Conservation (phyloP, 352 stramenopile species). For the Salisapilia sapeloensis region DNA sequence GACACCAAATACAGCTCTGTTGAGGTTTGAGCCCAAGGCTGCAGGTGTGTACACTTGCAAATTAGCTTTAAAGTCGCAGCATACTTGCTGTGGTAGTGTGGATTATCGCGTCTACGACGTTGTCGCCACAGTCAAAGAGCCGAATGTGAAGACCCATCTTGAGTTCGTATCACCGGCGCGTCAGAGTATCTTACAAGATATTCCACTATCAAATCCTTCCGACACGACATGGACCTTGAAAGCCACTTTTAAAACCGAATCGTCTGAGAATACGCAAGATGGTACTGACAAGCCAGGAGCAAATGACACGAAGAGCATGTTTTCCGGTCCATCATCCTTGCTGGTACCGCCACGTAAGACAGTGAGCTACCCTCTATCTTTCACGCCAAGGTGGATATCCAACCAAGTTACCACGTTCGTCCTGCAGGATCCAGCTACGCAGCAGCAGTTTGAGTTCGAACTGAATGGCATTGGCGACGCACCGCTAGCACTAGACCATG, state of each 20-base stretch:
- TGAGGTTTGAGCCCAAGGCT: conserved; percentile 62
- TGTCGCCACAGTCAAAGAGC: conserved; percentile 70
- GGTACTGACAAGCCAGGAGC: too few species aligned
- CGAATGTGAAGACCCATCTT: conserved; percentile 68
- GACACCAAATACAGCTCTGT: conserved; percentile 25
- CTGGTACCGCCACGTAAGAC: conserved; percentile 55
- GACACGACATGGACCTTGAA: conserved; percentile 72
- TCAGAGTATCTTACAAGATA: conserved; percentile 81
- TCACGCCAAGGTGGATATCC: conserved; percentile 64
- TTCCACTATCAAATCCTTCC: conserved; percentile 81
- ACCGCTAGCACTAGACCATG: conserved; percentile 80
- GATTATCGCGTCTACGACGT: conserved; percentile 79
- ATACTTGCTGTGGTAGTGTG: conserved; percentile 34
- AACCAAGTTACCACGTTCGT: conserved; percentile 55
- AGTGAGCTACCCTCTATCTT: conserved; percentile 62
- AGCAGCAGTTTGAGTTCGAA: conserved; percentile 83
- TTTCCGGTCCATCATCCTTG: conserved; percentile 47
- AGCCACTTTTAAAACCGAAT: conserved; percentile 30
- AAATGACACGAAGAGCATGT: conserved; percentile 15
- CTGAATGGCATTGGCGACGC: conserved; percentile 76
- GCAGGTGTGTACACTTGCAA: conserved; percentile 57
- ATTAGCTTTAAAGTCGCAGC: conserved; percentile 35
- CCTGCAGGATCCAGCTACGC: conserved; percentile 62
- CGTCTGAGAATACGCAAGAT: conserved; percentile 2
- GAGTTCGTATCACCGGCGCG: conserved; percentile 80